Evolutionary conservation across 177 flowering plant genomes (phyloP).

Genomic region (Vitis hybrid): DNA sequence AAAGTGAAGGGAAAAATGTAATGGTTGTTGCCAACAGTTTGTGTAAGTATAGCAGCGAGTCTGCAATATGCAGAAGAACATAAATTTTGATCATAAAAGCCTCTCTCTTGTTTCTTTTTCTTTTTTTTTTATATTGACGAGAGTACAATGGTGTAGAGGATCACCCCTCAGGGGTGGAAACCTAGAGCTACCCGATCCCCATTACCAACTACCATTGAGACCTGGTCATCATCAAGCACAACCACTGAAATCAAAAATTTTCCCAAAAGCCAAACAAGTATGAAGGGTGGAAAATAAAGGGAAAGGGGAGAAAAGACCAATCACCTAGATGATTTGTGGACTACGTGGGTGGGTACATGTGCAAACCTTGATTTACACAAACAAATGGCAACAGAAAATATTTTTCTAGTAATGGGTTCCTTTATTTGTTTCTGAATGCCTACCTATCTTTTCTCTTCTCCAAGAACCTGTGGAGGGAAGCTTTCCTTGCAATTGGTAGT

Average conservation of each 20-base stretch:
- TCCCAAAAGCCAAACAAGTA: no score
- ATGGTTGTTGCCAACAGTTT: background rate
- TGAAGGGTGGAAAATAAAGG: no score
- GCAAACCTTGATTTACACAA: background rate
- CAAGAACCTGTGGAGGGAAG: conserved; percentile 77
- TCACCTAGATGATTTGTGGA: background rate
- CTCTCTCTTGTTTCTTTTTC: no score
- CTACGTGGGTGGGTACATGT: background rate
- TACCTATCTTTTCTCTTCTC: conserved; percentile 93
- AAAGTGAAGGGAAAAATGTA: background rate
- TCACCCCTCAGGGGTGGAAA: no score
- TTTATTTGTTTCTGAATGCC: conserved; percentile 7
- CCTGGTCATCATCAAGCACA: no score
- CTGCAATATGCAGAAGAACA: background rate
- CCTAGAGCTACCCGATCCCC: no score
- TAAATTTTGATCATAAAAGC: background rate
- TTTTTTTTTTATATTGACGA: no score
- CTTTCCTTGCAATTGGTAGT: conserved; percentile 76
- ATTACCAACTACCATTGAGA: no score
- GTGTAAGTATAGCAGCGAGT: background rate
- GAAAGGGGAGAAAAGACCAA: background rate
- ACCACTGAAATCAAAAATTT: no score
- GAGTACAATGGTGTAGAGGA: no score
- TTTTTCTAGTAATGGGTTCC: background rate
- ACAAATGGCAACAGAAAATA: background rate